These are phyloP conservation scores for Casuarina cunninghamiana DNA, from an alignment of 306 rosid genomes.

Conservation along the genomic window DNA sequence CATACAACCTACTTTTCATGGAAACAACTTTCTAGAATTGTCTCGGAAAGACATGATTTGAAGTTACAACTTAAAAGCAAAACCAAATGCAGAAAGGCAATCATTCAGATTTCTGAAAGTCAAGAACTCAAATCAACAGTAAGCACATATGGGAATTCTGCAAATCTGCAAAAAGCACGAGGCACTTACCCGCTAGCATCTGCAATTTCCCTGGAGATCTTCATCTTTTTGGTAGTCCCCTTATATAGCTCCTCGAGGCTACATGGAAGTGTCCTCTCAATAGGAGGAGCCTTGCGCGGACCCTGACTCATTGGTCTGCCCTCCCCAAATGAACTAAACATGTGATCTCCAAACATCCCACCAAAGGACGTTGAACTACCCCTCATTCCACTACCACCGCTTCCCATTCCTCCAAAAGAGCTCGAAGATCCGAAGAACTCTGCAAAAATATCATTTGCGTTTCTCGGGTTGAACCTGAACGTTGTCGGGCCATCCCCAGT, in stretches of 20 bases:
- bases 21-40: not conserved
- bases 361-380: conserved; percentile 66
- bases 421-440: conserved; percentile 80
- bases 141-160: not conserved
- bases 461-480: conserved; percentile 81
- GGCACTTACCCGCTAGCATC: conserved; percentile 79
- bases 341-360: conserved; percentile 68
- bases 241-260: conserved; percentile 81
- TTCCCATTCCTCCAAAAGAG: conserved; percentile 73
- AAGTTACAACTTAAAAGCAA: not conserved
- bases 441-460: conserved; percentile 63
- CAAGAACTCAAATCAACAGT: not conserved
- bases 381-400: conserved; percentile 48
- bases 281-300: conserved; percentile 66
- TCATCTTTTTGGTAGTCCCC: conserved; percentile 84
- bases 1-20: not conserved
- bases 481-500: conserved; percentile 67
- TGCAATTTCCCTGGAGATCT: conserved; percentile 70
- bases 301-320: conserved; percentile 60
- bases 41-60: not conserved
- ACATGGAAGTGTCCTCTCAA: conserved; percentile 64
- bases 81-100: not conserved
- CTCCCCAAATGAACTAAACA: conserved; percentile 65
- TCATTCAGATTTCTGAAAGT: not conserved
- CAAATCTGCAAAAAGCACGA: conserved; percentile 8